Evolutionary conservation across 2,329 filamentous ascomycete species (phyloP), one percentile per base, ranked within the genome.

Genomic region (Penicillium sp.): DNA sequence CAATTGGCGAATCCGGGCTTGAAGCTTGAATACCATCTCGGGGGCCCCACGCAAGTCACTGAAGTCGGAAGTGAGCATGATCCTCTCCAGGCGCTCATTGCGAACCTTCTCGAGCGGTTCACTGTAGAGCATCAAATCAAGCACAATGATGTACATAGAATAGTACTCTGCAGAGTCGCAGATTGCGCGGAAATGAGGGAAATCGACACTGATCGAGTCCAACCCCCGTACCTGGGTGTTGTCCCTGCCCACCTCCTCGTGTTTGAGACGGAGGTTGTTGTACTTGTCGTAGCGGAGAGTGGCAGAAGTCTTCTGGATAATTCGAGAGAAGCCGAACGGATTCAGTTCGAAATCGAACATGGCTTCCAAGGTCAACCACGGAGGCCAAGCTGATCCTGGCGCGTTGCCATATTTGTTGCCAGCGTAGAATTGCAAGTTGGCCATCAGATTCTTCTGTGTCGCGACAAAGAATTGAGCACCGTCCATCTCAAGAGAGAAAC

Each of bases 101-200:
- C 95, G 86, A n/a, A 93, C 95, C 82, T 99, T 99, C 74, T 99
- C 94, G 44, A 96, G 78, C 2, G 94, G 94, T 72, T 99, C 94
- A 68, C 86, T 97, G 77, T 97, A 99, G 72, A 99, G 87, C 48
- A 99, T 81, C 40, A 99, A 82, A 75, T 99, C 94, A 59, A 97
- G 81, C 3, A 97, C 93, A 64, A 99, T 99, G 74, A 99, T 91
- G 69, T 99, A 99, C 81, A 99, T 87, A 4, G 94, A 90, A 71
- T 96, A 99, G 76, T 99, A 99, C 74, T 99, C 93, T 38, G 89
- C 86, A 5, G 95, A 99, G 75, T 99, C 95, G 78, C 95, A 99
- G 43, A 97, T 86, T n/a, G 92, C 93, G 53, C 92, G 85, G 42
- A 96, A 87, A 61, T 95, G 90, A 11, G 94, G 94, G 67, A 99